Base-by-base conservation (phyloP, 805 yeast species). In the Maudiozyma serrabonitensis region DNA sequence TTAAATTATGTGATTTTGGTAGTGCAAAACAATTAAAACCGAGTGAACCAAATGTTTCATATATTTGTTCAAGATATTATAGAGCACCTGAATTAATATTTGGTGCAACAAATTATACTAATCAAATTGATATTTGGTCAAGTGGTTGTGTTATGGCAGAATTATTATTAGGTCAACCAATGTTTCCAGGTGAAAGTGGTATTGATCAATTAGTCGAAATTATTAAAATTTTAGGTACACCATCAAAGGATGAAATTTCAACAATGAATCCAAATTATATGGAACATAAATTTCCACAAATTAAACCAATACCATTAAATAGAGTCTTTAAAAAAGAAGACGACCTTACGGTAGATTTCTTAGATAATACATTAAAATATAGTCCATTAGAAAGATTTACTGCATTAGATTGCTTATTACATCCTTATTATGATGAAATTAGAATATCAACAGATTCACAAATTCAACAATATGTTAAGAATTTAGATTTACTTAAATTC, bases 131-230 rank as follows among this genome's bases (percentile, higher is more conserved):
- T 66, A 80, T 93, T 45, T 93, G 99, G 99, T 87, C 96, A 13
- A 88, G 95, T 13, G 96, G 96, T 19, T 93, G 99, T 72, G 99
- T 93, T 21, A 89, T 93, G 87, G 98, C 98, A 4, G 99, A 93
- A 70, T 73, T 93, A 60, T 80, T 90, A 54, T 75, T 93, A 50
- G 98, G 99, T 16, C 97, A 89, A 66, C 99, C 99, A 13, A 73
- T 93, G 56, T 93, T 93, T 71, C 99, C 99, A 12, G 99, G 99
- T 43, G 98, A 93, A 66, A 82, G 90, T 52, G 98, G 99, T 38
- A 91, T 93, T 51, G 99, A 93, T 67, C 99, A 93, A 69, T 77
- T 91, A 60, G 98, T 91, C 18, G 99, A 91, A 68, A 91, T 91
- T 58, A 91, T 91, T 66, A 93, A 93, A 69, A 87, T 91, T 25